Evolutionary conservation across 495 filamentous ascomycete genomes (phyloP).

Genomic region (Daldinia loculata): DNA sequence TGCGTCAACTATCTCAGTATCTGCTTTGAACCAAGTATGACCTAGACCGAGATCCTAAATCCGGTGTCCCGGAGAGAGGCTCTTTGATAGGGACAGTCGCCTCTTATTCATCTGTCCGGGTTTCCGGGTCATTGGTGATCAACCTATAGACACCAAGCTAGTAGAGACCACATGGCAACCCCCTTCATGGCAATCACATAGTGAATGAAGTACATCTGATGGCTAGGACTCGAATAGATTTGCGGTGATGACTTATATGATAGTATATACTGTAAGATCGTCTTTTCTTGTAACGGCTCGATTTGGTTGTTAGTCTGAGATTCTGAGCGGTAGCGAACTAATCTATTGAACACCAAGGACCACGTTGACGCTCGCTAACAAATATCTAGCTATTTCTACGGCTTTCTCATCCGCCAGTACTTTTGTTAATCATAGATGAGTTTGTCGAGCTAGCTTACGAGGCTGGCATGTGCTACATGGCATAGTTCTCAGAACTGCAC

Average conservation of each 20-base stretch:
- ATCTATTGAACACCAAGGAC: slow-evolving; percentile 13
- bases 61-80: slow-evolving; percentile 5
- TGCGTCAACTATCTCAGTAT: neutral
- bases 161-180: neutral
- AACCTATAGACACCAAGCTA: neutral
- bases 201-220: neutral
- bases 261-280: slow-evolving; percentile 1
- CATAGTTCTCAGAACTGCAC: slow-evolving; percentile 21
- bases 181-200: neutral
- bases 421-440: slow-evolving; percentile 11
- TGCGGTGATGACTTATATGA: neutral
- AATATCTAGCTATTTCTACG: slow-evolving; percentile 2
- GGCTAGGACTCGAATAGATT: neutral
- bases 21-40: slow-evolving; percentile 1
- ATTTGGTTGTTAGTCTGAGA: slow-evolving; percentile 2
- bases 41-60: neutral
- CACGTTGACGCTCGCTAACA: slow-evolving; percentile 10
- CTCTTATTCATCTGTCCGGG: neutral
- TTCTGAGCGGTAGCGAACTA: slow-evolving; percentile 14
- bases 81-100: slow-evolving; percentile 5
- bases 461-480: slow-evolving; percentile 6
- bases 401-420: slow-evolving; percentile 19
- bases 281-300: neutral
- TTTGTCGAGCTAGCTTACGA: slow-evolving; percentile 12
- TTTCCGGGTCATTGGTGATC: neutral